These are phyloP conservation scores for Colletotrichum tanaceti DNA, from an alignment of 2,329 filamentous ascomycete genomes.

Conservation along the genomic window DNA sequence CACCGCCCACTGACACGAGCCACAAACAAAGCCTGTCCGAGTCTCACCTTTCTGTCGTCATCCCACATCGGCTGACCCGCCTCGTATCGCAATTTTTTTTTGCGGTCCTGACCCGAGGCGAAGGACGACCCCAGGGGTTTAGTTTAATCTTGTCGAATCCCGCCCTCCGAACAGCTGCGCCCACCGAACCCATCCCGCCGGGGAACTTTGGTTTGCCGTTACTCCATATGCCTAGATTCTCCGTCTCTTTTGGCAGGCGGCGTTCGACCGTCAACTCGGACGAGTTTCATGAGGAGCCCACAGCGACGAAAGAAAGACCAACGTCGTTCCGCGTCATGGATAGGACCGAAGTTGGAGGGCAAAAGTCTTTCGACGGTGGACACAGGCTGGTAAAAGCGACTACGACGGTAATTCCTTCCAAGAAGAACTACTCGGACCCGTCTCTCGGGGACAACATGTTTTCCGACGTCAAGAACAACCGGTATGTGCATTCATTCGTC, in stretches of 20 bases:
- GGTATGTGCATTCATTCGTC: constrained; percentile 57
- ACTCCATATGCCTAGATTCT: constrained; percentile 72
- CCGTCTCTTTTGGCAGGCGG: constrained; percentile 68
- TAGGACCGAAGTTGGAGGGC: constrained; percentile 57
- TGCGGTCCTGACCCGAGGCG: constrained; percentile 24
- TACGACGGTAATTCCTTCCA: constrained; percentile 49
- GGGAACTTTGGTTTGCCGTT: constrained; percentile 43
- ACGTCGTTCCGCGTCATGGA: constrained; percentile 71
- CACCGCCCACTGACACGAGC: constrained; percentile 37
- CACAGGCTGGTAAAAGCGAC: constrained; percentile 56
- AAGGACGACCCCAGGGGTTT: constrained; percentile 9
- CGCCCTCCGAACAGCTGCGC: constrained; percentile 15
- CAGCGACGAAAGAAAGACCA: constrained; percentile 49
- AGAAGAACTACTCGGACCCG: constrained; percentile 52
- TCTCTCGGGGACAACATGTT: constrained; percentile 68
- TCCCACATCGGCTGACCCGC: constrained; percentile 39
- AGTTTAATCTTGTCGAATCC: constrained; percentile 16
- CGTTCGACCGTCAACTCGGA: constrained; percentile 68
- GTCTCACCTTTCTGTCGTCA: constrained; percentile 39
- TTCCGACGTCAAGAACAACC: constrained; percentile 66
- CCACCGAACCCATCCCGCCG: constrained; percentile 21
- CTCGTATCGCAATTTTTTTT: constrained; percentile 33
- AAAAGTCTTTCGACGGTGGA: constrained; percentile 64
- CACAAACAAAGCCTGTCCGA: constrained; percentile 38
- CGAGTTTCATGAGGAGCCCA: constrained; percentile 63